A percentile compares a stretch with the other conserved stretches of the same genome.
Evolutionary conservation across 345 rosid genomes (phyloP).

Genomic region (Microthlaspi erraticum): DNA sequence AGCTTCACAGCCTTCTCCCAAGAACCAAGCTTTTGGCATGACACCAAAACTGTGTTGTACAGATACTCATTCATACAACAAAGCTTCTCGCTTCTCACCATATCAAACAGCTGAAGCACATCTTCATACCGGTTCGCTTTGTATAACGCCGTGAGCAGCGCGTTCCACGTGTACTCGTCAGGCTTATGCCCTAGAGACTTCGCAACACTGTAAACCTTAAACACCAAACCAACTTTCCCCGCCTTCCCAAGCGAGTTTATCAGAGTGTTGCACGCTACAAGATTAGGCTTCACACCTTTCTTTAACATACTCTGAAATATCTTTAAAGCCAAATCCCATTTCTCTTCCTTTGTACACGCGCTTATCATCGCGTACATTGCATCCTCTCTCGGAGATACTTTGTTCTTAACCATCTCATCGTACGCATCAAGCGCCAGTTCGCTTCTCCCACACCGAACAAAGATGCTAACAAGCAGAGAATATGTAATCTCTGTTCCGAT

Average conservation of each 20-base stretch:
- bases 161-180: conserved; percentile 81
- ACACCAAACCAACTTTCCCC: conserved; percentile 62
- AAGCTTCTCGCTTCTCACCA: conserved; percentile 46
- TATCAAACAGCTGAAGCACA: conserved; percentile 73
- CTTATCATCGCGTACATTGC: conserved; percentile 63
- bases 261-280: conserved; percentile 68
- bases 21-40: conserved; percentile 74
- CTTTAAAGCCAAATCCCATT: conserved; percentile 60
- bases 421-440: conserved; percentile 78
- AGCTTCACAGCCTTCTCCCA: conserved; percentile 85
- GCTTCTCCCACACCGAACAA: conserved; percentile 62
- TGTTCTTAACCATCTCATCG: conserved; percentile 61
- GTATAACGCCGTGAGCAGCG: conserved; percentile 65
- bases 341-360: conserved; percentile 66
- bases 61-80: conserved; percentile 56
- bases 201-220: conserved; percentile 55
- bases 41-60: conserved; percentile 65
- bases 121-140: conserved; percentile 58
- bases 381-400: conserved; percentile 57
- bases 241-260: conserved; percentile 74
- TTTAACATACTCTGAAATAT: conserved; percentile 62
- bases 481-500: conserved; percentile 68
- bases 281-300: conserved; percentile 59
- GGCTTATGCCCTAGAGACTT: conserved; percentile 64
- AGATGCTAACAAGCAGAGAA: conserved; percentile 67